These are phyloP conservation scores for Lunularia cruciata DNA, from an alignment of 225 moss, liverwort and hornwort species.

Conservation along the genomic window DNA sequence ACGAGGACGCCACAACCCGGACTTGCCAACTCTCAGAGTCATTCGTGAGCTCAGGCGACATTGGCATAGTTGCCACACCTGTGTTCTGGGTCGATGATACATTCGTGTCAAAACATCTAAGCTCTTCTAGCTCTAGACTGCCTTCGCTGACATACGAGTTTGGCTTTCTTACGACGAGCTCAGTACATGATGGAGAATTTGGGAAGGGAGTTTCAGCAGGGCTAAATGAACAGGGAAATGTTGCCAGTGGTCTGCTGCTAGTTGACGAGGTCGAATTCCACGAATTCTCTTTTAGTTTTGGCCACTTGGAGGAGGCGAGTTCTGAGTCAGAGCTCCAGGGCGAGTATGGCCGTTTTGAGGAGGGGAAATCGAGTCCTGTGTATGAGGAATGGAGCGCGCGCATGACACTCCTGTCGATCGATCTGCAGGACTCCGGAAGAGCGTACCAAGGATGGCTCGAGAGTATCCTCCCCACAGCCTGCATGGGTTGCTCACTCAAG, in stretches of 20 bases:
- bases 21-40: conserved; percentile 34
- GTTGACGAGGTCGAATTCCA: not conserved
- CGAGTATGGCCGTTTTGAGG: not conserved
- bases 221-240: conserved; percentile 2
- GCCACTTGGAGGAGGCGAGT: not conserved
- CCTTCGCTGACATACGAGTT: not conserved
- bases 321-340: not conserved
- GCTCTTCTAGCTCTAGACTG: not conserved
- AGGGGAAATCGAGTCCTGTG: not conserved
- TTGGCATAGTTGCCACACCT: not conserved
- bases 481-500: conserved; percentile 1
- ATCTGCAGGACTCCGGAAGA: conserved; percentile 27
- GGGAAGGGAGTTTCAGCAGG: not conserved
- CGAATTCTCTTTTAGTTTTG: not conserved
- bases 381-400: conserved; percentile 13
- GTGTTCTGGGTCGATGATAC: not conserved
- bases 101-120: not conserved
- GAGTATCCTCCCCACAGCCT: not conserved
- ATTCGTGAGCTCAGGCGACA: not conserved
- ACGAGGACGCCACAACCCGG: conserved; percentile 52
- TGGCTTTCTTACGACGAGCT: not conserved
- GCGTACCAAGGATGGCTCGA: not conserved
- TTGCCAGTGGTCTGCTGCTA: conserved; percentile 16
- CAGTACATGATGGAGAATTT: not conserved
- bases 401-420: conserved; percentile 24